Base-by-base conservation (phyloP, 805 yeast species). In the Naumovozyma baii region DNA sequence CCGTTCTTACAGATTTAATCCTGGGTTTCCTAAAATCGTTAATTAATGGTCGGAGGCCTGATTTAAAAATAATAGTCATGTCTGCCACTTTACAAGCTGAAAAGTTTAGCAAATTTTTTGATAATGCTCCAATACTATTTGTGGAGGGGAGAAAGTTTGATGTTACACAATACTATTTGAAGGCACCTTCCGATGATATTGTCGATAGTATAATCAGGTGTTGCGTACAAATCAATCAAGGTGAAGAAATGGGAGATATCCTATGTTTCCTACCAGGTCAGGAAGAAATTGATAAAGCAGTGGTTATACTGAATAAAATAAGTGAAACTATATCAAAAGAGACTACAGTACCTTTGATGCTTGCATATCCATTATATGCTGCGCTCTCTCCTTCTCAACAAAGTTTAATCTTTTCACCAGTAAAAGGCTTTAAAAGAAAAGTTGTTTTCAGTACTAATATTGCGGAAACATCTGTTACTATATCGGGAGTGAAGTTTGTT, bases 401-500 rank as follows among this genome's bases (percentile, higher is more conserved):
- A 57, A 74, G 80, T 54, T 70, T 72, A 47, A 90, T 87, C n/a
- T 92, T 92, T 50, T 68, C 72, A 16, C 74, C 76, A 17, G 62
- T 82, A 1, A 73, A 78, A 25, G 63, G 71, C n/a, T 70, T 79
- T 51, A 75, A 75, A 52, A 73, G 98, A 48, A 92, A 92, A 57
- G 80, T 92, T 32, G 83, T 92, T 20, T 63, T 92, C 42, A 86
- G 97, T 5, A 92, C 99, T 1, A 92, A 92, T 57, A 87, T 92
- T 50, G 98, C 99, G 0, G 99, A 92, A 66, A 92, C 99, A 0
- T 92, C 98, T 22, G 79, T 92, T 44, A 92, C 99, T 3, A 92
- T 92, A 28, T 79, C 94, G 12, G 98, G 98, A 1, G 92, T 92
- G 14, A 75, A 85, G 48, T 92, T 84, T 54, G 97, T 92, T 7